These are phyloP conservation scores for Alternaria consortialis DNA, from an alignment of 2,329 filamentous ascomycete genomes.

Conservation along the genomic window DNA sequence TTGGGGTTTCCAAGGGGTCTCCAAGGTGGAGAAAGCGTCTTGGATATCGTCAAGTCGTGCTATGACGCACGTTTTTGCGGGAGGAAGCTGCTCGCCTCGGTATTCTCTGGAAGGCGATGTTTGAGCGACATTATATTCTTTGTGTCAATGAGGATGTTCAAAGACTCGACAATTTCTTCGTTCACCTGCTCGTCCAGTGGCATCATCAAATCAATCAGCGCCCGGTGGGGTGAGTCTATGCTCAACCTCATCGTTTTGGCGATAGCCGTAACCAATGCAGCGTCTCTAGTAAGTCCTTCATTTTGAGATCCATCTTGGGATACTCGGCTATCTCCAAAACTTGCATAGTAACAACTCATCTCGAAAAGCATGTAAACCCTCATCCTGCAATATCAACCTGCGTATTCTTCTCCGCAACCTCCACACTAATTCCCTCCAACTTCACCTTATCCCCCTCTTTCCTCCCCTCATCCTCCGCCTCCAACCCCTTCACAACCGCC, in stretches of 20 bases:
- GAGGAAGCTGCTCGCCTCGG: too few relatives aligned
- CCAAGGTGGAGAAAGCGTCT: too few relatives aligned
- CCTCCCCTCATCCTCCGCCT: conserved; percentile 5
- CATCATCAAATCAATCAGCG: not conserved
- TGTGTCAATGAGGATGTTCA: too few relatives aligned
- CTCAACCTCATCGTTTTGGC: not conserved
- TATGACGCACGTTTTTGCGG: too few relatives aligned
- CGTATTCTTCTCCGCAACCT: not conserved
- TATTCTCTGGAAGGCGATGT: too few relatives aligned
- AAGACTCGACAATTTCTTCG: too few relatives aligned
- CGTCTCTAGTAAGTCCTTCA: not conserved
- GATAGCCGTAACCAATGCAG: not conserved
- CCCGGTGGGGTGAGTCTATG: not conserved
- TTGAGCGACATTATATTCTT: too few relatives aligned
- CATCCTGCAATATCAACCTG: not conserved
- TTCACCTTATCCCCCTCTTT: not conserved
- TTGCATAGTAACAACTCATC: not conserved
- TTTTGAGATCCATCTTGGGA: not conserved
- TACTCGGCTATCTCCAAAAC: not conserved
- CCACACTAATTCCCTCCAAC: not conserved
- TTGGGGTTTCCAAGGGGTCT: too few relatives aligned
- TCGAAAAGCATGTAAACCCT: too few relatives aligned
- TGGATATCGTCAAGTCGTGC: too few relatives aligned
- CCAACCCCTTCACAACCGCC: conserved; percentile 12
- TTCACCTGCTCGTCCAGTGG: not conserved